A percentile compares a stretch with the other conserved stretches of the same genome.
phyloP scores from a whole-genome alignment of 805 yeast species.

The Suhomyces sp. region DNA sequence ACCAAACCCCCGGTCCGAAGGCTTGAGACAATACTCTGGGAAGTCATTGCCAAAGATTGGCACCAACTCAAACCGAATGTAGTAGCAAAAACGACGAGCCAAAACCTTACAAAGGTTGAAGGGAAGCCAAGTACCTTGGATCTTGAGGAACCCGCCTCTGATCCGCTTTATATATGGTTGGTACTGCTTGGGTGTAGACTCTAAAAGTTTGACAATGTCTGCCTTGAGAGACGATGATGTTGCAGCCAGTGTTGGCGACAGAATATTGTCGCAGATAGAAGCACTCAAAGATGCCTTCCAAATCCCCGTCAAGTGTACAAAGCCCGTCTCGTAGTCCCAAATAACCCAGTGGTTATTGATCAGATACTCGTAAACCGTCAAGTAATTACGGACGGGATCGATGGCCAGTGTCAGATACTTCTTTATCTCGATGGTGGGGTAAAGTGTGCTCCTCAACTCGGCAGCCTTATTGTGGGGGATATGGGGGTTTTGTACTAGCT shows the following conservation, averaged over 20 bases:
- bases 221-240: conserved; percentile 49
- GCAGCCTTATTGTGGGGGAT: conserved; percentile 3
- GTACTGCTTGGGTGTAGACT: conserved; percentile 58
- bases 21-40: conserved; percentile 58
- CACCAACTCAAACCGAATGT: conserved; percentile 69
- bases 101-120: conserved; percentile 62
- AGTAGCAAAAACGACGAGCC: conserved; percentile 74
- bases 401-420: conserved; percentile 69
- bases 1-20: conserved; percentile 64
- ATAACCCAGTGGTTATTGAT: conserved; percentile 72
- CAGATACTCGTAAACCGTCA: conserved; percentile 71
- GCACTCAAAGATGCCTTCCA: conserved; percentile 60
- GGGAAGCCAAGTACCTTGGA: conserved; percentile 94
- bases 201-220: conserved; percentile 71
- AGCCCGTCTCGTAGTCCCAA: conserved; percentile 85
- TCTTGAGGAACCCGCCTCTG: conserved; percentile 86
- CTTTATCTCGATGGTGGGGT: conserved; percentile 24
- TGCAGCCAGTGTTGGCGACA: conserved; percentile 1
- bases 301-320: conserved; percentile 82
- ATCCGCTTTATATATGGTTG: conserved; percentile 68
- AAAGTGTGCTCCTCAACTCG: conserved; percentile 1
- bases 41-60: conserved; percentile 79
- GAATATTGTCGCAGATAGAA: conserved; percentile 4
- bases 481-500: background rate
- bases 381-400: conserved; percentile 59